Percentiles rank a stretch among this genome's conserved stretches.
Conservation (phyloP, 352 stramenopile genomes). For the Phytophthora crassamura region DNA sequence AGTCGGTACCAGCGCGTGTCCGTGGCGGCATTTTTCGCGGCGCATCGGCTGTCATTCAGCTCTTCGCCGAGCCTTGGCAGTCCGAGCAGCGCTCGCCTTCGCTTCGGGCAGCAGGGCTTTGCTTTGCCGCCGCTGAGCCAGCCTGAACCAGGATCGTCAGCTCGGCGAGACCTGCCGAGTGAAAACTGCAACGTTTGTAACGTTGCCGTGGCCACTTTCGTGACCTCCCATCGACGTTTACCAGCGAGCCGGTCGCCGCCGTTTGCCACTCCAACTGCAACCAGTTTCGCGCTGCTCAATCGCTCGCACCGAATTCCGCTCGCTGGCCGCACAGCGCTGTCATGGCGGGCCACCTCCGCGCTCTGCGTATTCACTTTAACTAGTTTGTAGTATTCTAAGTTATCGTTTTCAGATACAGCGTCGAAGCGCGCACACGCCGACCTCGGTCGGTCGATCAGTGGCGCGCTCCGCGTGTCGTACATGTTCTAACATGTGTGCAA, state of each 20-base stretch:
- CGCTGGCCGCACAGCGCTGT: too few species aligned
- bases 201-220: not conserved
- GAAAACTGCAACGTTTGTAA: slow-evolving; percentile 31
- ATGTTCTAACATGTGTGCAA: slow-evolving; percentile 41
- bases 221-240: slow-evolving; percentile 1
- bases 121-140: too few species aligned
- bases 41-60: slow-evolving; percentile 17
- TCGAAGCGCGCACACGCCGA: not conserved
- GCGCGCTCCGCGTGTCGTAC: slow-evolving; percentile 24
- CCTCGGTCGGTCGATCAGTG: not conserved
- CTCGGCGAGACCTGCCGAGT: not conserved
- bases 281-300: too few species aligned
- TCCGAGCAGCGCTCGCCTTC: not conserved
- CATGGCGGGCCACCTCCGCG: too few species aligned
- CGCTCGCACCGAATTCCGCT: too few species aligned
- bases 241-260: not conserved
- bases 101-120: too few species aligned
- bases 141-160: slow-evolving; percentile 12
- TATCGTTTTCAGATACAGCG: slow-evolving; percentile 33
- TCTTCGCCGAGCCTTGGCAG: not conserved
- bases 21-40: slow-evolving; percentile 3
- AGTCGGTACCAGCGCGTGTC: slow-evolving; percentile 11
- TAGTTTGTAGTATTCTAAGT: slow-evolving; percentile 20
- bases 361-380: too few species aligned
- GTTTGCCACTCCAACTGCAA: slow-evolving; percentile 1